phyloP scores from a whole-genome alignment of 176 grass and related monocot genomes.

The Aegilops bicornis region DNA sequence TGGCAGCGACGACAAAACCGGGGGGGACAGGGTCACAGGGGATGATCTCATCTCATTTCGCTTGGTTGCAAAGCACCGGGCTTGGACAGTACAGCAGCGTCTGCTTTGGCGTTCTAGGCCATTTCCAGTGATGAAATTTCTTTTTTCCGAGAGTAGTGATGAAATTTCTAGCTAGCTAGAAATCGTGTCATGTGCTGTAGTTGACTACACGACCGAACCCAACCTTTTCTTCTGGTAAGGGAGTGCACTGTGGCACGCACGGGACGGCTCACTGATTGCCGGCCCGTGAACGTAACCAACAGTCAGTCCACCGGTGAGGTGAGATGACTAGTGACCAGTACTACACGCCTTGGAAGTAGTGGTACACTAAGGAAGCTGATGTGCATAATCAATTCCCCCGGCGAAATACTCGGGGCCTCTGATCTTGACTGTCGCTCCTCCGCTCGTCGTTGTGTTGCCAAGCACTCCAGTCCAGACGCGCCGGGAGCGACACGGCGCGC shows the following conservation, averaged over 20 bases:
- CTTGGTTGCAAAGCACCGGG: neutral
- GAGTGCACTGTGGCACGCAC: neutral
- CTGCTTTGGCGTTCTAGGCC: neutral
- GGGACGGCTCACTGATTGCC: neutral
- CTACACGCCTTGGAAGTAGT: neutral
- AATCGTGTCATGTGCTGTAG: neutral
- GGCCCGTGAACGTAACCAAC: neutral
- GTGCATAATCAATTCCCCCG: neutral
- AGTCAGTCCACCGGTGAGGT: neutral
- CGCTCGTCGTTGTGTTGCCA: neutral
- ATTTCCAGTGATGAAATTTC: neutral
- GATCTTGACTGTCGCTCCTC: neutral
- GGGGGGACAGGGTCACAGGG: neutral
- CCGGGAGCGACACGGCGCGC: neutral
- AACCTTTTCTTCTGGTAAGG: neutral
- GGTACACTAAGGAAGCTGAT: neutral
- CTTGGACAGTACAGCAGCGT: neutral
- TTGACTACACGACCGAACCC: neutral
- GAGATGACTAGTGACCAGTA: neutral
- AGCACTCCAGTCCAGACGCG: neutral
- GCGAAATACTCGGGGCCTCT: neutral
- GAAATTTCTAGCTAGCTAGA: neutral
- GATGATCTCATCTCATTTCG: neutral
- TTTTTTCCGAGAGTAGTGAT: too few species aligned
- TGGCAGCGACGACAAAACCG: neutral